Evolutionary conservation across 2,329 filamentous ascomycete genomes (phyloP).

Genomic region (Fusarium avenaceum): DNA sequence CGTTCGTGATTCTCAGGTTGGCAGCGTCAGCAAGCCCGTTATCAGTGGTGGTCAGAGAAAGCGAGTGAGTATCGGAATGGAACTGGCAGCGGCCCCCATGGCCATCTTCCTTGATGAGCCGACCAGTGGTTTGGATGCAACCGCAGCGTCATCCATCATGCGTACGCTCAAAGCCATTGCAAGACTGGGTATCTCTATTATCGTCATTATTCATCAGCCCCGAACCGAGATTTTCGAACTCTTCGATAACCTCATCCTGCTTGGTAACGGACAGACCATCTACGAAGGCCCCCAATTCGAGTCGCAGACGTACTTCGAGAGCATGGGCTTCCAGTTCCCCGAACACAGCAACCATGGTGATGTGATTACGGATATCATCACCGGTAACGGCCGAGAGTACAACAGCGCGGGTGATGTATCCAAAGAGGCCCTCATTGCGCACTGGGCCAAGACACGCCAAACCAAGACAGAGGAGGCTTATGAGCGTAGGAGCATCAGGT

Average conservation of each 20-base stretch:
- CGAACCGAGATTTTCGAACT: slow-evolving; percentile 70
- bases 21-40: slow-evolving; percentile 63
- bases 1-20: slow-evolving; percentile 65
- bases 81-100: slow-evolving; percentile 69
- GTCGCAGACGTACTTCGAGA: slow-evolving; percentile 64
- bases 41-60: slow-evolving; percentile 71
- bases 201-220: slow-evolving; percentile 72
- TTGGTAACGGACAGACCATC: slow-evolving; percentile 67
- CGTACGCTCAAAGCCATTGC: slow-evolving; percentile 66
- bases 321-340: slow-evolving; percentile 65
- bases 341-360: slow-evolving; percentile 67
- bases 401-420: slow-evolving; percentile 61
- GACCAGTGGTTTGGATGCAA: slow-evolving; percentile 67
- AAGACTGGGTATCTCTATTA: slow-evolving; percentile 67
- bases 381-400: slow-evolving; percentile 67
- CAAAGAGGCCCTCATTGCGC: slow-evolving; percentile 62
- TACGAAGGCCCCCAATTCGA: slow-evolving; percentile 64
- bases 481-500: slow-evolving; percentile 39
- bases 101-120: slow-evolving; percentile 68
- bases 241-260: slow-evolving; percentile 68
- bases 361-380: slow-evolving; percentile 72
- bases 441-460: slow-evolving; percentile 59
- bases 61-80: slow-evolving; percentile 70
- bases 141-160: slow-evolving; percentile 69
- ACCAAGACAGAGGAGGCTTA: slow-evolving; percentile 18